A percentile compares a stretch with the other conserved stretches of the same genome.
phyloP scores from a whole-genome alignment of 1,284 basidiomycete species.

The Ustilago shanxiensis region DNA sequence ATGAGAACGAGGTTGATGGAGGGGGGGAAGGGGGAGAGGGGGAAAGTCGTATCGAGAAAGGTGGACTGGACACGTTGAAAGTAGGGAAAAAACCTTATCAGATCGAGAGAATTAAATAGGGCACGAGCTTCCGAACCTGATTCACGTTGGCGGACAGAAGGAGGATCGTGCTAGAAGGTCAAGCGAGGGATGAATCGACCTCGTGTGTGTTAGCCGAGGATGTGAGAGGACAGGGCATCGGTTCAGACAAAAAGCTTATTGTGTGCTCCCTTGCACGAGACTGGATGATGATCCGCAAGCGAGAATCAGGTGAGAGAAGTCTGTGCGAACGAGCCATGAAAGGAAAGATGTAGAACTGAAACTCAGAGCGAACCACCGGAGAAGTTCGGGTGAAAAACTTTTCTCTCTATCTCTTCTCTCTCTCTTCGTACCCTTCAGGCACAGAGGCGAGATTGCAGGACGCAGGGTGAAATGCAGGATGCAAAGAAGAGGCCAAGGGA shows the following conservation, averaged over 20 bases:
- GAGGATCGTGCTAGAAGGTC: constrained; percentile 4
- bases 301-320: neutral
- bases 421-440: too few species aligned
- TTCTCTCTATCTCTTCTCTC: constrained; percentile 4
- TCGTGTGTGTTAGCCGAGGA: constrained; percentile 2
- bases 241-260: neutral
- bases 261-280: neutral
- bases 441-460: constrained; percentile 9
- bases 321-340: neutral
- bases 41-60: constrained; percentile 3
- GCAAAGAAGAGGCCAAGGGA: constrained; percentile 7
- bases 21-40: neutral
- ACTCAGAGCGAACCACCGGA: neutral
- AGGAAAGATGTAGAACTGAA: neutral
- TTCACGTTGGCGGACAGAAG: neutral
- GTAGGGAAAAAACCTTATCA: constrained; percentile 24
- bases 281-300: constrained; percentile 4
- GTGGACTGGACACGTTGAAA: neutral
- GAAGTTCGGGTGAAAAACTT: constrained; percentile 14
- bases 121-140: neutral
- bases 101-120: constrained; percentile 22
- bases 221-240: neutral
- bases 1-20: neutral
- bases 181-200: constrained; percentile 15
- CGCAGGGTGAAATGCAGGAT: neutral